Percentiles rank a stretch among this genome's conserved stretches.
Evolutionary conservation across 441 rosid species (phyloP).

Genomic region (Pelargonium cotyledonis): DNA sequence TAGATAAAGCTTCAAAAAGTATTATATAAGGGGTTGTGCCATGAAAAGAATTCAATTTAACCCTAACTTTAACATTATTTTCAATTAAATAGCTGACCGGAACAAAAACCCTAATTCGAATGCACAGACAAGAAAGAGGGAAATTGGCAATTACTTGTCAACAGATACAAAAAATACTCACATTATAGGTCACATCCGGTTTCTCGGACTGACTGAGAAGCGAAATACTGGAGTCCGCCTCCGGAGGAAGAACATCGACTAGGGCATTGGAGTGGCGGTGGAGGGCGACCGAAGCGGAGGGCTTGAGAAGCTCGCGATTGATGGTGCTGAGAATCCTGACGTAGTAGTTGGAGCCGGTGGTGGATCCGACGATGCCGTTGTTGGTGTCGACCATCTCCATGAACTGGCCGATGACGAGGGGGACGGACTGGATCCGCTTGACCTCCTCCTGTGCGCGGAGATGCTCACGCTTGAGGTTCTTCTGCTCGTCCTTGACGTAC

Average conservation of each 20-base stretch:
- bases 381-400: constrained; percentile 99
- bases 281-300: constrained; percentile 92
- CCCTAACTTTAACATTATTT: too few relatives aligned
- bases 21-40: too few relatives aligned
- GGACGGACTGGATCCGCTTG: constrained; percentile 94
- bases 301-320: constrained; percentile 81
- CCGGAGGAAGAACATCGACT: constrained; percentile 95
- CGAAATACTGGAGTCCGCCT: constrained; percentile 96
- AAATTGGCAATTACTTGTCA: neutral
- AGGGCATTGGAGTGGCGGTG: constrained; percentile 97
- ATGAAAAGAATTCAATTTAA: neutral
- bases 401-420: constrained; percentile 91
- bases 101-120: constrained; percentile 15
- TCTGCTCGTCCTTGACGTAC: constrained; percentile 94
- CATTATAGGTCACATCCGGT: constrained; percentile 90
- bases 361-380: constrained; percentile 94
- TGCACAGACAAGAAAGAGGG: neutral
- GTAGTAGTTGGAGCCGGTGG: constrained; percentile 92
- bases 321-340: constrained; percentile 91
- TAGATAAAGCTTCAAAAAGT: too few relatives aligned
- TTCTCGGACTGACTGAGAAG: constrained; percentile 95
- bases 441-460: constrained; percentile 98
- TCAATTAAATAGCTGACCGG: too few relatives aligned
- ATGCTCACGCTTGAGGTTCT: constrained; percentile 84
- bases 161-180: constrained; percentile 23